Percentiles rank a stretch among this genome's conserved stretches.
Conservation (phyloP, 257 asterid genomes). For the Prunella vulgaris region DNA sequence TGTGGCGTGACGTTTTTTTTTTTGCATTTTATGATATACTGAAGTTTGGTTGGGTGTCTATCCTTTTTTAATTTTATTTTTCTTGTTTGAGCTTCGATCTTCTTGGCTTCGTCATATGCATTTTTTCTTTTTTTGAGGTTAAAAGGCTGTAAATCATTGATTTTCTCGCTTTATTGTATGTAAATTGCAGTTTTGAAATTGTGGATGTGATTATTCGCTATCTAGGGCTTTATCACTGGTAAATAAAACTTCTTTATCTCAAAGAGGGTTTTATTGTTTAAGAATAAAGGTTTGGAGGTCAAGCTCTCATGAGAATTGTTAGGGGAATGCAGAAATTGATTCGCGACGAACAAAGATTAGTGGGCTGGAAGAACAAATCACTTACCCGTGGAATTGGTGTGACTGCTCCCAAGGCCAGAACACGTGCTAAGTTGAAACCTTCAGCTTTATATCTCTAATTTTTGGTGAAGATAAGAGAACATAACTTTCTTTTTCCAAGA, state of each 20-base stretch:
- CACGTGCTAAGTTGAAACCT: slow-evolving; percentile 75
- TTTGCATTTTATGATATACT: background rate
- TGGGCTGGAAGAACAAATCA: slow-evolving; percentile 68
- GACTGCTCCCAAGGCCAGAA: slow-evolving; percentile 84
- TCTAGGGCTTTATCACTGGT: slow-evolving; percentile 40
- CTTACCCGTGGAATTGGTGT: slow-evolving; percentile 79
- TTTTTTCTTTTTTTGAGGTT: slow-evolving; percentile 10
- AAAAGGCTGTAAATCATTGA: background rate
- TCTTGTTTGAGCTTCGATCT: background rate
- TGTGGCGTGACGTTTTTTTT: background rate
- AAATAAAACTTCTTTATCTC: slow-evolving; percentile 50
- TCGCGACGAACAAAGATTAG: slow-evolving; percentile 54
- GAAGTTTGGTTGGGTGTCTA: slow-evolving; percentile 2
- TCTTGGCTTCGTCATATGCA: background rate
- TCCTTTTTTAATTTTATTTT: background rate
- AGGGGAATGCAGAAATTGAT: slow-evolving; percentile 99
- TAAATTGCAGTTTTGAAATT: slow-evolving; percentile 48
- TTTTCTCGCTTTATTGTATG: slow-evolving; percentile 30
- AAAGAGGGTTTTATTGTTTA: slow-evolving; percentile 61
- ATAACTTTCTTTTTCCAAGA: slow-evolving; percentile 23
- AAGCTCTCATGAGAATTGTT: slow-evolving; percentile 98
- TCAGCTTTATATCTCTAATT: slow-evolving; percentile 44
- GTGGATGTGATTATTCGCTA: slow-evolving; percentile 34
- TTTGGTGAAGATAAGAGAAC: slow-evolving; percentile 28
- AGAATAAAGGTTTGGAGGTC: slow-evolving; percentile 53